Conservation (phyloP, 208 protist genomes). For the Acanthamoeba castellanii region DNA sequence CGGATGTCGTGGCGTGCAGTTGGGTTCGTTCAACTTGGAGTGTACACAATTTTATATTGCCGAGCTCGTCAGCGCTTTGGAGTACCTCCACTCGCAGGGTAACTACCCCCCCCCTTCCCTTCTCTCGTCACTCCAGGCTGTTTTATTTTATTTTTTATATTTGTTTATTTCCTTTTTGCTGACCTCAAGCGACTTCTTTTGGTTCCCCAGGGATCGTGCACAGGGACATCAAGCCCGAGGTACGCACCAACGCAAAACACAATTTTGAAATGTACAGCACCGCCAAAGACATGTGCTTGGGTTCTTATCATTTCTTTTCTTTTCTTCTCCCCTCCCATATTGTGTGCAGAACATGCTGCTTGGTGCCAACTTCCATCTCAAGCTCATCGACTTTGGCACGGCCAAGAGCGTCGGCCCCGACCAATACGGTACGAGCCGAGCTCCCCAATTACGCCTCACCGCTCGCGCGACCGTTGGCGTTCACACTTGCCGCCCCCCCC, state of each 20-base stretch:
- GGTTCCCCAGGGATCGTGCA: background rate
- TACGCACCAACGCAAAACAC: no score
- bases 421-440: background rate
- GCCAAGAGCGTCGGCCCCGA: slow-evolving; percentile 28
- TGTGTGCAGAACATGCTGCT: slow-evolving; percentile 27
- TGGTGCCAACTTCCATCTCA: background rate
- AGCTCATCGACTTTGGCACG: slow-evolving; percentile 69
- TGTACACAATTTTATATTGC: slow-evolving; percentile 26
- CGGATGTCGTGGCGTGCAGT: background rate
- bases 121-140: no score
- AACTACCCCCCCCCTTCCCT: no score
- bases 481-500: background rate
- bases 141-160: background rate
- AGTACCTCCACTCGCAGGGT: slow-evolving; percentile 42
- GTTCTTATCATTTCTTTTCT: background rate
- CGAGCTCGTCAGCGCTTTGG: slow-evolving; percentile 12
- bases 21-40: slow-evolving; percentile 44
- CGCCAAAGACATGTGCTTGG: background rate
- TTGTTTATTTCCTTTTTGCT: no score
- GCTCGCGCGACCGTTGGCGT: background rate
- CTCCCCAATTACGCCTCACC: background rate
- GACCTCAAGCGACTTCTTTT: no score
- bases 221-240: slow-evolving; percentile 15
- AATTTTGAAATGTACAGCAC: background rate
- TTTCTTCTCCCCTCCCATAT: background rate